A percentile compares a stretch with the other conserved stretches of the same genome.
phyloP scores from a whole-genome alignment of 192 early-diverging fungal genomes.

The Helicostylum pulchrum region DNA sequence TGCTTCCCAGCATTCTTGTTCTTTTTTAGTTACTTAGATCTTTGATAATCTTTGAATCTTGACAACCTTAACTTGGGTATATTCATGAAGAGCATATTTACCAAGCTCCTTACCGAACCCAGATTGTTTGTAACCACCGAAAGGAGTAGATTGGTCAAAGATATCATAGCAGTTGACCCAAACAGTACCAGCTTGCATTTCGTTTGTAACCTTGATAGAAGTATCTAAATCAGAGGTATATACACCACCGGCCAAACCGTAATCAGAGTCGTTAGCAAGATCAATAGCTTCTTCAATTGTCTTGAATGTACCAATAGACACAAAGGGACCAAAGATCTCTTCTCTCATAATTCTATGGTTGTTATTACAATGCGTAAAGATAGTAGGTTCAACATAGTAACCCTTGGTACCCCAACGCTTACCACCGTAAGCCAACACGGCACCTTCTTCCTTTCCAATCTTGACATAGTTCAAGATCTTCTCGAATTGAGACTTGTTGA shows the following conservation, averaged over 20 bases:
- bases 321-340: constrained; percentile 87
- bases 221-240: constrained; percentile 69
- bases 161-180: constrained; percentile 65
- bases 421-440: constrained; percentile 55
- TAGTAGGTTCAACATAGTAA: constrained; percentile 75
- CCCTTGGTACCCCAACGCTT: constrained; percentile 61
- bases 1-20: no score
- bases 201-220: constrained; percentile 49
- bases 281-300: constrained; percentile 72
- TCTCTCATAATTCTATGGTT: constrained; percentile 58
- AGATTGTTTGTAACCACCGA: constrained; percentile 71
- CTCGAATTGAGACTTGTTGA: constrained; percentile 64
- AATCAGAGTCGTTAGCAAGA: constrained; percentile 69
- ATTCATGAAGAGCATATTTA: constrained; percentile 47
- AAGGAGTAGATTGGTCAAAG: constrained; percentile 36
- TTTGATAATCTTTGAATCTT: constrained; percentile 24
- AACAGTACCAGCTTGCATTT: constrained; percentile 54
- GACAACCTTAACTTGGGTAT: constrained; percentile 48
- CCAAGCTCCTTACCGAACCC: constrained; percentile 66
- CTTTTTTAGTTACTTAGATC: no score
- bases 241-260: constrained; percentile 74
- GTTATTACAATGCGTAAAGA: constrained; percentile 63
- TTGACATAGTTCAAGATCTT: constrained; percentile 66
- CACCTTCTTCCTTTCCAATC: constrained; percentile 58
- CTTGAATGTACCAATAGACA: constrained; percentile 68